These are phyloP conservation scores for Thielaviopsis populi DNA, from an alignment of 2,329 filamentous ascomycete genomes.

Conservation along the genomic window DNA sequence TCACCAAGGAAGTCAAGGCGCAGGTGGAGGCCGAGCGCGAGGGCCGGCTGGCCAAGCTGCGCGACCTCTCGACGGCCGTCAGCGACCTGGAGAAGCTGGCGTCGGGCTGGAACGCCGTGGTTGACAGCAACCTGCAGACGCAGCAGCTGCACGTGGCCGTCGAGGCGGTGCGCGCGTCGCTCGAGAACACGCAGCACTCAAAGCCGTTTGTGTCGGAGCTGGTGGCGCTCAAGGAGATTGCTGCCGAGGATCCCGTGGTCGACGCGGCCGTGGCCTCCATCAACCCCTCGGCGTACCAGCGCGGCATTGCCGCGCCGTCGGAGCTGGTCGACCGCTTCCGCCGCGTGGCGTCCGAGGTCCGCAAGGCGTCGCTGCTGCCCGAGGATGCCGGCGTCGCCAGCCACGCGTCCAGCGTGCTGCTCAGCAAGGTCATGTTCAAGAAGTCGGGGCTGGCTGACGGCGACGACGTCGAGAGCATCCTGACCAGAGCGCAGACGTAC, in stretches of 20 bases:
- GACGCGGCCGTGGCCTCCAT: slow-evolving; percentile 93
- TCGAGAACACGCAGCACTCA: slow-evolving; percentile 56
- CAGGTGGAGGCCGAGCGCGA: slow-evolving; percentile 81
- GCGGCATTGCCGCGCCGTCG: slow-evolving; percentile 66
- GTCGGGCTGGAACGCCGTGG: slow-evolving; percentile 74
- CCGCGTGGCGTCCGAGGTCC: slow-evolving; percentile 76
- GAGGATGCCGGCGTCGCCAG: slow-evolving; percentile 89
- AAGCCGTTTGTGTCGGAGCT: slow-evolving; percentile 84
- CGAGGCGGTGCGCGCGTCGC: slow-evolving; percentile 73
- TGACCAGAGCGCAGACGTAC: slow-evolving; percentile 75
- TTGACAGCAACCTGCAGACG: slow-evolving; percentile 80
- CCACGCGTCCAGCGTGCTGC: slow-evolving; percentile 74
- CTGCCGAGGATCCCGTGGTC: slow-evolving; percentile 68
- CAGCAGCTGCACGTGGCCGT: slow-evolving; percentile 94
- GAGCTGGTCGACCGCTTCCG: slow-evolving; percentile 94
- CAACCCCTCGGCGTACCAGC: slow-evolving; percentile 85
- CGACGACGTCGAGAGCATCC: slow-evolving; percentile 83
- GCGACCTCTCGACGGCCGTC: slow-evolving; percentile 63
- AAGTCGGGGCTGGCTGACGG: slow-evolving; percentile 75
- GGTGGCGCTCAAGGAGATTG: slow-evolving; percentile 85
- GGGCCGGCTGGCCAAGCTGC: slow-evolving; percentile 71
- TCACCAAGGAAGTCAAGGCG: slow-evolving; percentile 59
- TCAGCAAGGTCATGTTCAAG: slow-evolving; percentile 93
- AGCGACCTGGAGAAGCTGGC: slow-evolving; percentile 77
- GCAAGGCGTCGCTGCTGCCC: slow-evolving; percentile 83